These are phyloP conservation scores for Thermochaetoides thermophila DNA, from an alignment of 495 filamentous ascomycete genomes.

Conservation along the genomic window DNA sequence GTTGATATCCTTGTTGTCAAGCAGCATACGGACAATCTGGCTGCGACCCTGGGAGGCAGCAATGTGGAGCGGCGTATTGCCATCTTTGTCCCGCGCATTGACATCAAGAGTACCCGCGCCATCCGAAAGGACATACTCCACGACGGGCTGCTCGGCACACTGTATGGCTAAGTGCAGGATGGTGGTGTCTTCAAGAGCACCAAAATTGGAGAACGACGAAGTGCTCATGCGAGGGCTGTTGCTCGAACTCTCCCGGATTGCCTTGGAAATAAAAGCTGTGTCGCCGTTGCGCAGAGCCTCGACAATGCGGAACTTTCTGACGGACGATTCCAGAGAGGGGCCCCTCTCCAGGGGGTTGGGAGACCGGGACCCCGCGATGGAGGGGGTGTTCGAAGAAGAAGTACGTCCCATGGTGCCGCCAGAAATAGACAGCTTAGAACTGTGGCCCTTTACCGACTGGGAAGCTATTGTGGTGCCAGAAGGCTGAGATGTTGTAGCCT, in stretches of 20 bases:
- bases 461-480: constrained; percentile 20
- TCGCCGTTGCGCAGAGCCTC: constrained; percentile 84
- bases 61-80: constrained; percentile 84
- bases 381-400: constrained; percentile 19
- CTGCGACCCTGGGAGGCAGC: constrained; percentile 69
- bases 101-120: constrained; percentile 55
- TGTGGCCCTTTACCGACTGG: constrained; percentile 25
- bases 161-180: constrained; percentile 92
- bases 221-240: constrained; percentile 34
- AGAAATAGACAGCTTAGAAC: constrained; percentile 26
- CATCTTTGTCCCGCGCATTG: constrained; percentile 81
- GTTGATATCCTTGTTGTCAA: constrained; percentile 69
- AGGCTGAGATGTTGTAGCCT: constrained; percentile 18
- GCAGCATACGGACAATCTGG: constrained; percentile 62
- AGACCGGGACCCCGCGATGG: constrained; percentile 15
- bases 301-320: constrained; percentile 84
- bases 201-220: constrained; percentile 34
- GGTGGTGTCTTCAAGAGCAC: constrained; percentile 59
- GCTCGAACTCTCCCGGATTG: constrained; percentile 54
- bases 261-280: constrained; percentile 75
- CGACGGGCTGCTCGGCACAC: constrained; percentile 84
- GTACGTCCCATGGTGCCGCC: constrained; percentile 21
- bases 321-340: constrained; percentile 77
- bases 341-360: constrained; percentile 23
- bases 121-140: constrained; percentile 83